Evolutionary conservation across 192 early-diverging fungal genomes (phyloP).

Genomic region (Entophlyctis luteolus): DNA sequence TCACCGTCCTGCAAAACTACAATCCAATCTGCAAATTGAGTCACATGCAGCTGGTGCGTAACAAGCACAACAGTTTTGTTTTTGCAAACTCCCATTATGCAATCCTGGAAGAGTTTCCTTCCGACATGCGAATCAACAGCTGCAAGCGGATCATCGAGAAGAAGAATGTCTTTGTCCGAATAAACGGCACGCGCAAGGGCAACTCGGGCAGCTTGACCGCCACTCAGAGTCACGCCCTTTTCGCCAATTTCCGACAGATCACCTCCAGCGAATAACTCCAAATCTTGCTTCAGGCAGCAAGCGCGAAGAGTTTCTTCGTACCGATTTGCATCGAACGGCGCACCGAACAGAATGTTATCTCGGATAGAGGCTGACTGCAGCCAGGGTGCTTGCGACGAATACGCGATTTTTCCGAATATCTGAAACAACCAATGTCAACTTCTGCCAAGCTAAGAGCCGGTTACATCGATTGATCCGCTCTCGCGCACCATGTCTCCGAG

Average conservation of each 20-base stretch:
- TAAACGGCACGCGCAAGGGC: slow-evolving; percentile 77
- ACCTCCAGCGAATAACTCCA: slow-evolving; percentile 58
- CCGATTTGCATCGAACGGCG: slow-evolving; percentile 49
- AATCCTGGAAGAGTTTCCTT: slow-evolving; percentile 68
- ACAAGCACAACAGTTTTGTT: slow-evolving; percentile 79
- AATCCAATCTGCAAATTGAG: slow-evolving; percentile 69
- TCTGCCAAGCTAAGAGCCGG: no score
- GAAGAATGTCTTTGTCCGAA: slow-evolving; percentile 66
- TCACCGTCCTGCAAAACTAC: slow-evolving; percentile 63
- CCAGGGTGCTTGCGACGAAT: slow-evolving; percentile 81
- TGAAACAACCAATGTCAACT: no score
- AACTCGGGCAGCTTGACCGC: slow-evolving; percentile 79
- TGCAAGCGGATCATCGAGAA: slow-evolving; percentile 82
- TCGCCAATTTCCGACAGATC: slow-evolving; percentile 60
- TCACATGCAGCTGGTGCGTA: slow-evolving; percentile 70
- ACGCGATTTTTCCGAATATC: no score
- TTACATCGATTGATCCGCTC: slow-evolving; percentile 38
- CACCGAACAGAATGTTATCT: slow-evolving; percentile 69
- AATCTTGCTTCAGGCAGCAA: slow-evolving; percentile 67
- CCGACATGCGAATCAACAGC: slow-evolving; percentile 79
- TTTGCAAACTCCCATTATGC: slow-evolving; percentile 55
- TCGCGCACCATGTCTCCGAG: slow-evolving; percentile 65
- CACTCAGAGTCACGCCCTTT: slow-evolving; percentile 45
- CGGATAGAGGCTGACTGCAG: slow-evolving; percentile 67
- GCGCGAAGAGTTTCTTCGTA: slow-evolving; percentile 63